Percentiles rank a stretch among this genome's conserved stretches.
Evolutionary conservation across 768 basidiomycete species (phyloP).

Genomic region (Candolleomyces efflorescens): DNA sequence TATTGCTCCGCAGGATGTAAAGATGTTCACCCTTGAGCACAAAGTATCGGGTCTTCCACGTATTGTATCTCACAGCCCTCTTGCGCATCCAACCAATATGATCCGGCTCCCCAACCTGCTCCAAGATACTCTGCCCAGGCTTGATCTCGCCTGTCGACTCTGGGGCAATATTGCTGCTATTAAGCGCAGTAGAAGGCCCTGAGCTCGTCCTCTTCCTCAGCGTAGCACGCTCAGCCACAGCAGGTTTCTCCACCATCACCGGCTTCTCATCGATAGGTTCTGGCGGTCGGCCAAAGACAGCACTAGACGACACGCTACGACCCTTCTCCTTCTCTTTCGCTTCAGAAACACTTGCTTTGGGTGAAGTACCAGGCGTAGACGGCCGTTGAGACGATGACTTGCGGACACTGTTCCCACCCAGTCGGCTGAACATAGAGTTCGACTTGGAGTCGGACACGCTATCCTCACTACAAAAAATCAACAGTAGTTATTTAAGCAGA

Average conservation of each 20-base stretch:
- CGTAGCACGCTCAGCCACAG: conserved; percentile 15
- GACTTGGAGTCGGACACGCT: conserved; percentile 31
- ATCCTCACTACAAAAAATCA: conserved; percentile 5
- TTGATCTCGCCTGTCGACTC: conserved; percentile 35
- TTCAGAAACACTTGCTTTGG: conserved; percentile 8
- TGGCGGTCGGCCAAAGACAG: conserved; percentile 3
- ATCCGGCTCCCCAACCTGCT: conserved; percentile 90
- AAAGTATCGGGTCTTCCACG: conserved; percentile 91
- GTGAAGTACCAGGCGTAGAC: conserved; percentile 25
- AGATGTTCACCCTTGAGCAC: conserved; percentile 89
- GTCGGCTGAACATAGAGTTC: conserved; percentile 39
- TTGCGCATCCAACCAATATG: conserved; percentile 94
- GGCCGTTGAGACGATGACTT: conserved; percentile 41
- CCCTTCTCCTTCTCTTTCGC: conserved; percentile 1
- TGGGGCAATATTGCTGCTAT: conserved; percentile 7
- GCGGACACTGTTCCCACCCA: conserved; percentile 36
- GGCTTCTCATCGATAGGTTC: conserved; percentile 15
- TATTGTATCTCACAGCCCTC: conserved; percentile 88
- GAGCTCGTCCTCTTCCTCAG: conserved; percentile 58
- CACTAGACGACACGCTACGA: neutral
- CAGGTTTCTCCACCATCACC: conserved; percentile 16
- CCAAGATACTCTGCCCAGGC: conserved; percentile 70
- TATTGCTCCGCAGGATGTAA: conserved; percentile 81
- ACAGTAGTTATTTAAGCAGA: neutral
- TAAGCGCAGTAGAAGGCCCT: conserved; percentile 16